A percentile compares a stretch with the other conserved stretches of the same genome.
These are phyloP conservation scores for Termitomyces sp. DNA, from an alignment of 768 basidiomycete species.

Conservation along the genomic window DNA sequence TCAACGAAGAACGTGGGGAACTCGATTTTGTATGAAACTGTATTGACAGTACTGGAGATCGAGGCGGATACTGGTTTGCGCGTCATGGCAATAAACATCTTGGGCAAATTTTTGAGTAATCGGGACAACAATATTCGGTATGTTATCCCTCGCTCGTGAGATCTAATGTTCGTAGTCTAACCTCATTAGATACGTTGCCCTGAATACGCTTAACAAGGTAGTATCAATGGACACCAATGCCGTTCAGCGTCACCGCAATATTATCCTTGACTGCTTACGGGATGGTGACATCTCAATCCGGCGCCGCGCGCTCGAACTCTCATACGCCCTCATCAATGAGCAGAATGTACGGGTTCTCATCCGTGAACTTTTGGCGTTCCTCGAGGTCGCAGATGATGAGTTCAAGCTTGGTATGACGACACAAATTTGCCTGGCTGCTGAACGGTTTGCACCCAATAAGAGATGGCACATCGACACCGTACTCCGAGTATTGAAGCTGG, in stretches of 20 bases:
- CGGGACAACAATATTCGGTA: conserved; percentile 98
- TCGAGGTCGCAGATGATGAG: conserved; percentile 98
- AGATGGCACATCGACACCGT: conserved; percentile 99
- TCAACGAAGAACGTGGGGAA: conserved; percentile 98
- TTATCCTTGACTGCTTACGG: conserved; percentile 98
- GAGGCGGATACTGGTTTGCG: conserved; percentile 94
- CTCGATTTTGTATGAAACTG: conserved; percentile 96
- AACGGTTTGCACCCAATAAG: conserved; percentile 95
- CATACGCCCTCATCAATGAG: conserved; percentile 96
- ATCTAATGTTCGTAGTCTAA: not conserved
- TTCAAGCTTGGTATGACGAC: conserved; percentile 99
- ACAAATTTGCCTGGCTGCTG: conserved; percentile 93
- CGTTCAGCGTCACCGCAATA: conserved; percentile 96
- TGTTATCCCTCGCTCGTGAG: conserved; percentile 18
- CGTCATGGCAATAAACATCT: conserved; percentile 99
- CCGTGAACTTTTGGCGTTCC: conserved; percentile 90
- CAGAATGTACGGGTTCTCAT: conserved; percentile 90
- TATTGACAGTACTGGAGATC: conserved; percentile 93
- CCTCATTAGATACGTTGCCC: conserved; percentile 83
- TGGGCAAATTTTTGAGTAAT: conserved; percentile 97
- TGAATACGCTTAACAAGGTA: conserved; percentile 98
- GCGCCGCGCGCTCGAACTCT: conserved; percentile 92
- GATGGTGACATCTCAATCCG: conserved; percentile 99
- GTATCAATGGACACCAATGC: conserved; percentile 98
- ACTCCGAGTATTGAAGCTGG: conserved; percentile 85